Percentiles rank a stretch among this genome's conserved stretches.
Conservation (phyloP, 495 filamentous ascomycete species). For the Trichoderma erinaceum region DNA sequence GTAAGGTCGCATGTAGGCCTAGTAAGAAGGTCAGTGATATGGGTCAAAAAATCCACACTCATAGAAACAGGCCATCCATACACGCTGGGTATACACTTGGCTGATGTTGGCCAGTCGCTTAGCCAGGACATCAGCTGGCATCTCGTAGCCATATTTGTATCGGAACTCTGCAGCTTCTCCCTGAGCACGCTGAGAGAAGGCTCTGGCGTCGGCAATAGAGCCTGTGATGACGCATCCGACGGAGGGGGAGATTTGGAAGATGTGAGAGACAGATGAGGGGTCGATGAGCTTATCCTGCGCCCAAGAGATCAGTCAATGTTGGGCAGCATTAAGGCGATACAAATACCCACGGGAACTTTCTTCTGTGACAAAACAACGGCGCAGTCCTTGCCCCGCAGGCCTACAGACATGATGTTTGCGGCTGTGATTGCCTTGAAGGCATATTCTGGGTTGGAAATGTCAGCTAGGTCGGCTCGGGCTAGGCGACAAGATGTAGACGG, state of each 20-base stretch:
- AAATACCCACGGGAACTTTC: slow-evolving; percentile 85
- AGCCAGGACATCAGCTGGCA: slow-evolving; percentile 94
- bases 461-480: not conserved
- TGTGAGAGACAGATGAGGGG: slow-evolving; percentile 90
- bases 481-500: not conserved
- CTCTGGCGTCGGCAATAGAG: slow-evolving; percentile 93
- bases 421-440: slow-evolving; percentile 99
- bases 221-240: slow-evolving; percentile 98
- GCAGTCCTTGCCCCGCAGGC: slow-evolving; percentile 91
- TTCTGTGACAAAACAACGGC: slow-evolving; percentile 97
- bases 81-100: slow-evolving; percentile 97
- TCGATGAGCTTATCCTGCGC: slow-evolving; percentile 96
- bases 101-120: slow-evolving; percentile 98
- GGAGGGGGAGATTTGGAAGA: slow-evolving; percentile 92
- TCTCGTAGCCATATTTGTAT: slow-evolving; percentile 99
- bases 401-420: slow-evolving; percentile 96
- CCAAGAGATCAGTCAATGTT: slow-evolving; percentile 17
- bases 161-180: slow-evolving; percentile 94
- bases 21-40: not conserved
- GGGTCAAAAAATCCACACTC: slow-evolving; percentile 17
- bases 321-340: slow-evolving; percentile 14
- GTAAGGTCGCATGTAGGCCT: slow-evolving; percentile 98
- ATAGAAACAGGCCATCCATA: slow-evolving; percentile 37
- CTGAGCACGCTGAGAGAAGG: slow-evolving; percentile 83
- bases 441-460: slow-evolving; percentile 65